Conservation (phyloP, 352 stramenopile genomes). For the Globisporangium abappressorium region DNA sequence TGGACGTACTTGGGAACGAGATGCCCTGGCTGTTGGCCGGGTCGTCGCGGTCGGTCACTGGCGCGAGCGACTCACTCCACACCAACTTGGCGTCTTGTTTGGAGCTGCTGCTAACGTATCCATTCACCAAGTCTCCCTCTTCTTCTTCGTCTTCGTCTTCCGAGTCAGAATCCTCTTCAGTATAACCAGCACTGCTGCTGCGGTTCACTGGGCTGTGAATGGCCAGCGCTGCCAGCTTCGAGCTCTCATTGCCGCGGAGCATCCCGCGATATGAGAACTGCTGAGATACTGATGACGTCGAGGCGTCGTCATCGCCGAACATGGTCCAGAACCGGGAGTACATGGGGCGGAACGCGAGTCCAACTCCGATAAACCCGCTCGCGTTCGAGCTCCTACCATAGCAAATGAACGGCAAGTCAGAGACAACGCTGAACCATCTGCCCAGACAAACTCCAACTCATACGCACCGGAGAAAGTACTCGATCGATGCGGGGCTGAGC, state of each 20-base stretch:
- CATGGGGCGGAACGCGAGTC: conserved; percentile 32
- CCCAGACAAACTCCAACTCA: not conserved
- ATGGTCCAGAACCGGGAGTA: conserved; percentile 43
- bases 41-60: conserved; percentile 30
- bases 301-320: conserved; percentile 6
- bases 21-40: conserved; percentile 38
- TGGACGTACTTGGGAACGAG: conserved; percentile 44
- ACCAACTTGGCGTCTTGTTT: not conserved
- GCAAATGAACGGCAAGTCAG: not conserved
- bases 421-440: too few relatives aligned
- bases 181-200: not conserved
- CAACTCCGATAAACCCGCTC: conserved; percentile 54
- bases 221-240: conserved; percentile 13
- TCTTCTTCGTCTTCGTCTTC: not conserved
- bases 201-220: not conserved
- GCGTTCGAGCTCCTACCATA: conserved; percentile 29
- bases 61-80: conserved; percentile 56
- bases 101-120: conserved; percentile 4
- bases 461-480: conserved; percentile 44
- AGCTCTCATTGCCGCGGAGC: conserved; percentile 8
- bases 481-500: conserved; percentile 38
- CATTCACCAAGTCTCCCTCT: conserved; percentile 10
- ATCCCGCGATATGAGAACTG: conserved; percentile 30
- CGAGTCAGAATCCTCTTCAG: not conserved
- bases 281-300: not conserved